phyloP scores from a whole-genome alignment of 257 asterid genomes.

The Coffea canephora region DNA sequence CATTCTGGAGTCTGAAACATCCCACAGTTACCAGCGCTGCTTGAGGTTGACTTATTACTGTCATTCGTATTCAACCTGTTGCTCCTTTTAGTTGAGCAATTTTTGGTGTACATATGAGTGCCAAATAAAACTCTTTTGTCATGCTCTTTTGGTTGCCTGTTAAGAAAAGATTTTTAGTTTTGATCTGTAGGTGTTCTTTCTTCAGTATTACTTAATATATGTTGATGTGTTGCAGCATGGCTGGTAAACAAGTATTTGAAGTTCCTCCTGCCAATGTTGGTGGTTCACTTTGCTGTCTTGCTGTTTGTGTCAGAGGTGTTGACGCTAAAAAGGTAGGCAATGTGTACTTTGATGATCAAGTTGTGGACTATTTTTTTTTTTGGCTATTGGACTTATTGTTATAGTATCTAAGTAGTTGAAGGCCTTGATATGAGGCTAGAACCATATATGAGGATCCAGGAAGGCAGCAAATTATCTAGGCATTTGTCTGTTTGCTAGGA shows the following conservation, averaged over 20 bases:
- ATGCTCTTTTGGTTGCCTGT: too few relatives aligned
- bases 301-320: conserved; percentile 85
- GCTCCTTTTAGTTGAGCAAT: background rate
- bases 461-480: background rate
- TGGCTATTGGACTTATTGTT: background rate
- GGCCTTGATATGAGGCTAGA: background rate
- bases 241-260: conserved; percentile 92
- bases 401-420: background rate
- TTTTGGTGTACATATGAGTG: background rate
- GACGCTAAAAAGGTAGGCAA: conserved; percentile 78
- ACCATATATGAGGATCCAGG: background rate
- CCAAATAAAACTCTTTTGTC: too few relatives aligned
- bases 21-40: conserved; percentile 84
- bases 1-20: conserved; percentile 85
- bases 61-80: conserved; percentile 8
- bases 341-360: background rate
- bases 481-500: too few relatives aligned
- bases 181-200: too few relatives aligned
- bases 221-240: conserved; percentile 60
- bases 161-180: background rate
- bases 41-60: conserved; percentile 54
- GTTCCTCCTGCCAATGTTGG: conserved; percentile 87
- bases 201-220: background rate
- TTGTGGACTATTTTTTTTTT: background rate
- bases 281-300: conserved; percentile 81